Evolutionary conservation across 2,329 filamentous ascomycete species (phyloP), one percentile per base, ranked within the genome.

Genomic region (Arthrobotrys iridis): DNA sequence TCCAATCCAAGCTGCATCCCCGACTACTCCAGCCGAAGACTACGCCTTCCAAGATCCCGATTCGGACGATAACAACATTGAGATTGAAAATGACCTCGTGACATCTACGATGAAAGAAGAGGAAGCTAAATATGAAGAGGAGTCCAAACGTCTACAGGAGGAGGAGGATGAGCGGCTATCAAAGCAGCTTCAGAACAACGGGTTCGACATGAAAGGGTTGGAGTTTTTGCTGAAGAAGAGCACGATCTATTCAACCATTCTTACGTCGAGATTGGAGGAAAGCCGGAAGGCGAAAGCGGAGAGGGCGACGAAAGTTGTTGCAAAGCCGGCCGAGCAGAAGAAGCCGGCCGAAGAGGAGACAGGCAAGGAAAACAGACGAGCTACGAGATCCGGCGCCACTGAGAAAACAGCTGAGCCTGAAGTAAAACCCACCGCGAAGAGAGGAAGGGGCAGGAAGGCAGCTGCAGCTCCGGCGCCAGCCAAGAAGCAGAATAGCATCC

Each of bases 401-500:
- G 71, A 67, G 15, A 73, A 73, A 52, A 26, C 52, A 7, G 58
- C 60, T 7, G 68, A 68, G 18, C 55, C 57, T 11, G 71, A 63
- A 52, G 24, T 24, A 55, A 66, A 66, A 20, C 26, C 52, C 1
- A 22, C 46, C 2, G n/a, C 48, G 11, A 41, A 43, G 79, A 77
- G 63, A 79, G 79, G 22, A 77, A 79, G n/a, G 77, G 79, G 8
- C 81, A 79, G 72, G 81, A 80, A 76, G 72, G 77, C 22, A 30
- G 24, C 45, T 24, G 48, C 50, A 26, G 46, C 48, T n/a, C 62
- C 71, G 4, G 68, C 60, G 8, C 71, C 71, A 7, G 40, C 45
- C 80, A 80, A 46, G 78, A 74, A 66, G 8, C 71, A 77, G 45
- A 79, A 30, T 81, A 82, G 84, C 67, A 89, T 90, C 35, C 85